Base-by-base conservation (phyloP, 1,139 yeast genomes). In the Taphrina pruni region DNA sequence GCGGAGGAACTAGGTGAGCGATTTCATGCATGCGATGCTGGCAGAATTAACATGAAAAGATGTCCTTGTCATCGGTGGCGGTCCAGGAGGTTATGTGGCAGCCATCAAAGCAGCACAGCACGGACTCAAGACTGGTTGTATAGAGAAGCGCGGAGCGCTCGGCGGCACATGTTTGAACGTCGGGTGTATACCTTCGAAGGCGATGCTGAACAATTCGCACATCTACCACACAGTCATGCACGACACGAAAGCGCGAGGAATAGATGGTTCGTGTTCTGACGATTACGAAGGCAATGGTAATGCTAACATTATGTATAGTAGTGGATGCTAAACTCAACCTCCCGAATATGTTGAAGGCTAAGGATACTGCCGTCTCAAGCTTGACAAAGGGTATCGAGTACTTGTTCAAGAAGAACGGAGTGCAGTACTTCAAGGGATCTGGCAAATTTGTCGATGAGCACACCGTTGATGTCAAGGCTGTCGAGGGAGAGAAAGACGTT, bases 161-260 rank as follows among this genome's bases (percentile, higher is more conserved):
- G 99, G 99, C 73, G 99, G 99, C 77, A 95, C 99, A 69, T 95
- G 99, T 85, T 83, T 94, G 77, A 94, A 94, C 80, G 98, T 94
- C 69, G 99, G 99, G 64, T 94, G 99, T 85, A 95, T 95, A 77
- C 99, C 99, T 72, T 94, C 99, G 74, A 95, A 95, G 82, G 90
- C 99, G 17, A 83, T 94, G 73, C 84, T 94, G 78, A 94, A 94
- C 87, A 95, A 94, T 84, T 89, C 98, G 39, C 97, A 92, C 73
- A 81, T 94, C 75, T 93, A 86, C 83, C 99, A 95, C 80, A 90
- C 88, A 79, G 88, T 94, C 80, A 83, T 87, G 79, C 90, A 88
- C 78, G 99, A 95, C 78, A 83, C 97, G 71, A 85, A 85, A 76
- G 81, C 83, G 75, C 88, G 99, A 81, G 99, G 99, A 81, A 93